Conservation (phyloP, 495 filamentous ascomycete species). For the Amphirosellinia nigrospora region DNA sequence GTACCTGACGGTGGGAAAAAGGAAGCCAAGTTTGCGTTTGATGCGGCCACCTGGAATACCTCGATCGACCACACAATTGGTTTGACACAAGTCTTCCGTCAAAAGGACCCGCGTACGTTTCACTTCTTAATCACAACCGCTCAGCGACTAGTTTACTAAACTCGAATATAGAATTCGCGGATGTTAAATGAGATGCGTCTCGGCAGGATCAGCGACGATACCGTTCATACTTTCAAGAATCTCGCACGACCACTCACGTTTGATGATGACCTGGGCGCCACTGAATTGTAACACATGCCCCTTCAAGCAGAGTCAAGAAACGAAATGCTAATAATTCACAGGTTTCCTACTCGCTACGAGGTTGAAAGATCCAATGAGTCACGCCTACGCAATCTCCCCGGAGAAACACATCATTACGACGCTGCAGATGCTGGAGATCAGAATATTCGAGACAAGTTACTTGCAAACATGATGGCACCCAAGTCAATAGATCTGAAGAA, state of each 20-base stretch:
- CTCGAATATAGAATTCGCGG: conserved; percentile 70
- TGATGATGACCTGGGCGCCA: conserved; percentile 81
- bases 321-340: conserved; percentile 45
- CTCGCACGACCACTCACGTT: conserved; percentile 74
- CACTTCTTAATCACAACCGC: neutral
- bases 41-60: conserved; percentile 88
- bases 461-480: conserved; percentile 93
- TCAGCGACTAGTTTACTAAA: conserved; percentile 29
- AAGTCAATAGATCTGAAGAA: conserved; percentile 78
- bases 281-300: conserved; percentile 66
- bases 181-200: conserved; percentile 99
- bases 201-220: conserved; percentile 73
- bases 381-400: conserved; percentile 74
- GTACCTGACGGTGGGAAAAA: conserved; percentile 73
- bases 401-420: conserved; percentile 69
- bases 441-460: conserved; percentile 72
- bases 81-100: conserved; percentile 93
- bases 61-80: conserved; percentile 95
- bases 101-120: conserved; percentile 78
- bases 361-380: conserved; percentile 84
- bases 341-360: conserved; percentile 88
- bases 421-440: conserved; percentile 80
- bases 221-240: conserved; percentile 71
- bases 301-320: neutral
- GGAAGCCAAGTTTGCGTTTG: conserved; percentile 86